phyloP scores from a whole-genome alignment of 163 green algal genomes.

The Scenedesmus sp. region DNA sequence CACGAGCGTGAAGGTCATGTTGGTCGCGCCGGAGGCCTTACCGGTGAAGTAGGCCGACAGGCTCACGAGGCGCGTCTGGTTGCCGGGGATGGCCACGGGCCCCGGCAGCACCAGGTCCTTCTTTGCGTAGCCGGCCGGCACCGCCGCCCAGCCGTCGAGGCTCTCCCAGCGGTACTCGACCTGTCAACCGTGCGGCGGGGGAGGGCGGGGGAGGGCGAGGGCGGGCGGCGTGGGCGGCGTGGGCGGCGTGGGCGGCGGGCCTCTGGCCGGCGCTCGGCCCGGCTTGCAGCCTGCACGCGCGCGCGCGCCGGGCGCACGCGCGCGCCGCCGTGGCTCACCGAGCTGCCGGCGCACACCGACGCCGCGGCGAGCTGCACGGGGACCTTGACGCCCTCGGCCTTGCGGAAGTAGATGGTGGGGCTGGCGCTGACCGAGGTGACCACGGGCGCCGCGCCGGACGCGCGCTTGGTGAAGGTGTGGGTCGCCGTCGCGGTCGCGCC shows the following conservation, averaged over 20 bases:
- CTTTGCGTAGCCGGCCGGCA: background rate
- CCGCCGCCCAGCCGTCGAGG: conserved; percentile 6
- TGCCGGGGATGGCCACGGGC: background rate
- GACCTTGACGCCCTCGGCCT: background rate
- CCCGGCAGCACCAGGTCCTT: conserved; percentile 36
- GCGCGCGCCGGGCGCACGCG: too few species aligned
- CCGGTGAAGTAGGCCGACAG: conserved; percentile 19
- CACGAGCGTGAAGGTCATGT: background rate
- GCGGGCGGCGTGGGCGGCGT: too few species aligned
- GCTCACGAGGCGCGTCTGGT: background rate
- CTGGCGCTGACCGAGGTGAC: background rate
- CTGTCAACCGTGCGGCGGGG: too few species aligned
- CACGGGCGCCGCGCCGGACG: background rate
- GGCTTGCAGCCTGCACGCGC: too few species aligned
- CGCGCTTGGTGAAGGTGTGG: background rate
- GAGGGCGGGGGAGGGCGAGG: too few species aligned
- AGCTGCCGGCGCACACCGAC: conserved; percentile 1
- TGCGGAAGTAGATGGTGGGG: background rate
- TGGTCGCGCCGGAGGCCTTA: background rate
- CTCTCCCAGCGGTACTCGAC: conserved; percentile 29
- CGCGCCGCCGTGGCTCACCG: conserved; percentile 3
- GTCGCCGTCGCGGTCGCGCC: background rate
- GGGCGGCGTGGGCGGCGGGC: too few species aligned
- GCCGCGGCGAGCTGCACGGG: background rate
- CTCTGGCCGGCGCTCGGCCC: too few species aligned